Percentiles rank a stretch among this genome's conserved stretches.
Conservation (phyloP, 208 protist species). For the Tritrichomonas foetus region DNA sequence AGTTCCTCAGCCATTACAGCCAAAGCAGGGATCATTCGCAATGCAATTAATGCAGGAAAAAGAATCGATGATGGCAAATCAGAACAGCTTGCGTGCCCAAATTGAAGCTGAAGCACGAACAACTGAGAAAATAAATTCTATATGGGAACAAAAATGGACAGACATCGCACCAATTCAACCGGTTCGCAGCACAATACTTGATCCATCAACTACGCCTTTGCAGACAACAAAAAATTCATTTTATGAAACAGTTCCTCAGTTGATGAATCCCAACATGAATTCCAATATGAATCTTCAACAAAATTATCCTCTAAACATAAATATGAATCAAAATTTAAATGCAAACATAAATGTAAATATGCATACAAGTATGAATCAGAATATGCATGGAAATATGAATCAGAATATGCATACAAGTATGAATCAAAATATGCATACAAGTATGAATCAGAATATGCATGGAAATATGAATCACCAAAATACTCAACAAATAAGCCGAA, state of each 20-base stretch:
- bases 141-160: background rate
- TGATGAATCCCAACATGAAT: background rate
- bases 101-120: background rate
- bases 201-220: background rate
- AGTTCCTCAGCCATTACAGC: background rate
- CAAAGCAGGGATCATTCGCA: background rate
- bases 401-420: no score
- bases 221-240: no score
- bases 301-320: background rate
- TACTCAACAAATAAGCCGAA: no score
- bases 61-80: background rate
- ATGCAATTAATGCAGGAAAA: background rate
- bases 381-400: no score
- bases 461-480: no score
- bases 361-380: no score
- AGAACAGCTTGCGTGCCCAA: background rate
- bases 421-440: no score
- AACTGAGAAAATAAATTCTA: background rate
- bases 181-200: background rate
- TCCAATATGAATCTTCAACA: background rate
- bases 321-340: no score
- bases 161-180: background rate
- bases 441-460: no score
- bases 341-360: background rate
- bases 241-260: no score